phyloP scores from a whole-genome alignment of 2,329 filamentous ascomycete genomes.

The Stemphylium vesicarium region DNA sequence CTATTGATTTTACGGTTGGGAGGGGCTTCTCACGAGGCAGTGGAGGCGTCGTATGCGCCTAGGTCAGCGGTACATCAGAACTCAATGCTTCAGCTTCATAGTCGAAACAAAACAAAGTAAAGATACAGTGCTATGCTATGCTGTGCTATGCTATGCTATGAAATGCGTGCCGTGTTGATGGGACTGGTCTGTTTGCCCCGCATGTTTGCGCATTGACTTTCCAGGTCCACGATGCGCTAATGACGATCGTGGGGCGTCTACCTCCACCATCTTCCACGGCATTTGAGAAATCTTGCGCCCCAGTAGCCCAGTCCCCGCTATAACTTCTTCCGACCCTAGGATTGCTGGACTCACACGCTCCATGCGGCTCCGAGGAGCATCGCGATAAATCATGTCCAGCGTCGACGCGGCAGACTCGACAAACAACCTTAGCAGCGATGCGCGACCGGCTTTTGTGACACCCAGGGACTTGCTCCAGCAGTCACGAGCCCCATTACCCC shows the following conservation, averaged over 20 bases:
- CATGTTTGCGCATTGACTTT: slow-evolving; percentile 18
- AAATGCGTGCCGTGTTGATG: not conserved
- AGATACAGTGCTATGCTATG: not conserved
- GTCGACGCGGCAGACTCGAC: slow-evolving; percentile 41
- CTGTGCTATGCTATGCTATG: not conserved
- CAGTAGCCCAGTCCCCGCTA: slow-evolving; percentile 10
- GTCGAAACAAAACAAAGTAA: not conserved
- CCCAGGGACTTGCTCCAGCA: slow-evolving; percentile 26
- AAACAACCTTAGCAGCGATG: slow-evolving; percentile 21
- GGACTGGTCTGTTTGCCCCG: slow-evolving; percentile 9
- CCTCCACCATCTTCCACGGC: slow-evolving; percentile 16
- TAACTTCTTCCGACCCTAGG: slow-evolving; percentile 9
- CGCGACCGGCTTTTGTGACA: slow-evolving; percentile 33
- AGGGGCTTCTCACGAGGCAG: not conserved
- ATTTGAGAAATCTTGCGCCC: slow-evolving; percentile 15
- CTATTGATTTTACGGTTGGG: not conserved
- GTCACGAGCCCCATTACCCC: slow-evolving; percentile 31
- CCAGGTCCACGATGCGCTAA: slow-evolving; percentile 13
- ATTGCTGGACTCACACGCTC: slow-evolving; percentile 19
- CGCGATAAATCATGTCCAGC: slow-evolving; percentile 48
- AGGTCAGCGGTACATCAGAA: slow-evolving; percentile 6
- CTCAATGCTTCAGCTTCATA: slow-evolving; percentile 2
- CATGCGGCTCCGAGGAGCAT: slow-evolving; percentile 48
- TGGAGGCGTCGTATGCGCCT: slow-evolving; percentile 6
- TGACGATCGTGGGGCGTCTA: slow-evolving; percentile 18